Percentiles rank a stretch among this genome's conserved stretches.
Conservation (phyloP, 2,329 filamentous ascomycete species). For the Dactylellina parvicollis region DNA sequence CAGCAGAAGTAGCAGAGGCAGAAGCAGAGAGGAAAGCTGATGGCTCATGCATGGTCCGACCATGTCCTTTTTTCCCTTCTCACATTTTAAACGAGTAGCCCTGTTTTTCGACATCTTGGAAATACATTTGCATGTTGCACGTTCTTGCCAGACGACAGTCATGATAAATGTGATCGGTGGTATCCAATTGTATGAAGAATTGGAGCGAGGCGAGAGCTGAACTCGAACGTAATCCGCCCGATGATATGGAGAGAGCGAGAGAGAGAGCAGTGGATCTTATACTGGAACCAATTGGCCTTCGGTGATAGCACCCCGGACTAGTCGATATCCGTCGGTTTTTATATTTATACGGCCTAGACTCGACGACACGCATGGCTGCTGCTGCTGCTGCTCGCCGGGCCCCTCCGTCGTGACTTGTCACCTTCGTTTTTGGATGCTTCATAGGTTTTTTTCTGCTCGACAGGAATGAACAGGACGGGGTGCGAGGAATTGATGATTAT, state of each 20-base stretch:
- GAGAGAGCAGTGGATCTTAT: conserved; percentile 14
- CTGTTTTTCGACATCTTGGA: conserved; percentile 2
- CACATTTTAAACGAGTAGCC: conserved; percentile 15
- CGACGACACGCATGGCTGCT: too few species aligned
- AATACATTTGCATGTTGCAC: background rate
- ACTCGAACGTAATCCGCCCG: too few species aligned
- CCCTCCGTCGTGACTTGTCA: conserved; percentile 46
- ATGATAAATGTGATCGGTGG: background rate
- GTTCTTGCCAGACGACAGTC: background rate
- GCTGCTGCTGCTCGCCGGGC: background rate
- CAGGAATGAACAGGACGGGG: too few species aligned
- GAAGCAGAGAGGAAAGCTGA: too few species aligned
- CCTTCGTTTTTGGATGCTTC: background rate
- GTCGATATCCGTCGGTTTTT: conserved; percentile 32
- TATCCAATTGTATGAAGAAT: too few species aligned
- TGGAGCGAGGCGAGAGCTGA: too few species aligned
- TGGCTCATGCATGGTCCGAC: conserved; percentile 22
- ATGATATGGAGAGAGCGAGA: too few species aligned
- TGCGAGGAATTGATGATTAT: too few species aligned
- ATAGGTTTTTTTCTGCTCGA: too few species aligned
- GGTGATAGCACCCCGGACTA: conserved; percentile 7
- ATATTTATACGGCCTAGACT: conserved; percentile 21
- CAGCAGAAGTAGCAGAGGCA: background rate
- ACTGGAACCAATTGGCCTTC: background rate
- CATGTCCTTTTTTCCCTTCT: conserved; percentile 16